Percentiles rank a stretch among this genome's conserved stretches.
Evolutionary conservation across 352 stramenopile genomes (phyloP).

Genomic region (Hyaloperonospora brassicae): DNA sequence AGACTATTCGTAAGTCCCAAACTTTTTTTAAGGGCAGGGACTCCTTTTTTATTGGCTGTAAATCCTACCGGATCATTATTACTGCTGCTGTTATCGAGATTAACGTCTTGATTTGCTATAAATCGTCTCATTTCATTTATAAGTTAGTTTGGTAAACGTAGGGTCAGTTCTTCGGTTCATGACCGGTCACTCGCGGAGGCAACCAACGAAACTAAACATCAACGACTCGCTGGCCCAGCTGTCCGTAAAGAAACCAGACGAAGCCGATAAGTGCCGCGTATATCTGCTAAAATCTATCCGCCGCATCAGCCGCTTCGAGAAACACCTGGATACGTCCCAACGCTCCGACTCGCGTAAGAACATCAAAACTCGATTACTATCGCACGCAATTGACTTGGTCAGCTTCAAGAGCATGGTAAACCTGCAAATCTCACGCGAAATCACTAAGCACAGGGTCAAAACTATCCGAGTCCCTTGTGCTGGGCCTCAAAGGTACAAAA

Average conservation of each 20-base stretch:
- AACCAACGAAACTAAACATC: not conserved
- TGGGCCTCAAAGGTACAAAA: too few relatives aligned
- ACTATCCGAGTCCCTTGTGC: too few relatives aligned
- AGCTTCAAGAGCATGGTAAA: too few relatives aligned
- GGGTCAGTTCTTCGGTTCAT: conserved; percentile 5
- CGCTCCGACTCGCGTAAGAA: not conserved
- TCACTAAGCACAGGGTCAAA: too few relatives aligned
- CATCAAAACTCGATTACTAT: not conserved
- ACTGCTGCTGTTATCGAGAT: conserved; percentile 1
- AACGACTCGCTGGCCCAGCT: not conserved
- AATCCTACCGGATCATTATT: conserved; percentile 2
- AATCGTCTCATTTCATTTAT: conserved; percentile 2
- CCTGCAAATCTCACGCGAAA: too few relatives aligned
- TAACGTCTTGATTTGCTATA: conserved; percentile 1
- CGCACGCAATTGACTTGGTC: too few relatives aligned
- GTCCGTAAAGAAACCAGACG: not conserved
- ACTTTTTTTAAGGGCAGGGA: conserved; percentile 2
- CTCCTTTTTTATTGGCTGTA: conserved; percentile 4
- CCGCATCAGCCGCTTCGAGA: not conserved
- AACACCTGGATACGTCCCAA: not conserved
- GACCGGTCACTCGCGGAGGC: not conserved
- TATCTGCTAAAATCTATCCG: not conserved
- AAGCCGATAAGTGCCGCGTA: too few relatives aligned
- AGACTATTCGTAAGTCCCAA: not conserved
- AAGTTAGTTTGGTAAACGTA: conserved; percentile 4